These are phyloP conservation scores for Malassezia yamatoensis DNA, from an alignment of 1,284 basidiomycete species.

Conservation along the genomic window DNA sequence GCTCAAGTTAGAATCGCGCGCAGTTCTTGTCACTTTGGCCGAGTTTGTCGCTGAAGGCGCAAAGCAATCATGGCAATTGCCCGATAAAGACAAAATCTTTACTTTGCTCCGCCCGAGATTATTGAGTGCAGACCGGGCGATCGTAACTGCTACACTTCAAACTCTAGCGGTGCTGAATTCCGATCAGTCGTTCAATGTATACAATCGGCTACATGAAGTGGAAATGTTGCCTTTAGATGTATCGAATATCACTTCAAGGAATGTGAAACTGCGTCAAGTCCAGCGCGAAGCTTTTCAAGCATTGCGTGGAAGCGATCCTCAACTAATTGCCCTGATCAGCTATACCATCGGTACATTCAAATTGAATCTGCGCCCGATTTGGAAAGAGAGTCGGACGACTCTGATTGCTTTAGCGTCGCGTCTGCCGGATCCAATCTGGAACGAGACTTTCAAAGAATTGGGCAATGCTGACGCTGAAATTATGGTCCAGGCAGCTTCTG, in stretches of 20 bases:
- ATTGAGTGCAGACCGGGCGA: conserved; percentile 26
- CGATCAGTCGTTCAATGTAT: conserved; percentile 4
- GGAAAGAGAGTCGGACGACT: conserved; percentile 34
- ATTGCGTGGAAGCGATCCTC: background rate
- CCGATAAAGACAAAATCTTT: background rate
- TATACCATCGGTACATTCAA: conserved; percentile 40
- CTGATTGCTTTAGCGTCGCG: conserved; percentile 27
- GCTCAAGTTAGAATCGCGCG: background rate
- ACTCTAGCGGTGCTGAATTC: conserved; percentile 18
- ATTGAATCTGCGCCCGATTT: conserved; percentile 43
- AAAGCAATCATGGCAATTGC: background rate
- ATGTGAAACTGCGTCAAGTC: conserved; percentile 35
- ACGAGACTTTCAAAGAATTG: conserved; percentile 21
- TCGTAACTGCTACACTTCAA: conserved; percentile 28
- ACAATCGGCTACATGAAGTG: conserved; percentile 24
- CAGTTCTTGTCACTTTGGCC: conserved; percentile 7
- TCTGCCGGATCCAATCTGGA: conserved; percentile 21
- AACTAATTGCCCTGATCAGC: conserved; percentile 17
- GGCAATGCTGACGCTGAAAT: background rate
- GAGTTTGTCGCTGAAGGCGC: background rate
- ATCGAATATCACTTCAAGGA: conserved; percentile 33
- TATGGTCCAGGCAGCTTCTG: background rate
- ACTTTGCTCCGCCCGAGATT: conserved; percentile 15
- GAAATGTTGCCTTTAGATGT: conserved; percentile 33
- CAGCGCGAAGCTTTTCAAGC: conserved; percentile 21